phyloP scores from a whole-genome alignment of 2,329 filamentous ascomycete genomes.

The Aspergillus nomiae region DNA sequence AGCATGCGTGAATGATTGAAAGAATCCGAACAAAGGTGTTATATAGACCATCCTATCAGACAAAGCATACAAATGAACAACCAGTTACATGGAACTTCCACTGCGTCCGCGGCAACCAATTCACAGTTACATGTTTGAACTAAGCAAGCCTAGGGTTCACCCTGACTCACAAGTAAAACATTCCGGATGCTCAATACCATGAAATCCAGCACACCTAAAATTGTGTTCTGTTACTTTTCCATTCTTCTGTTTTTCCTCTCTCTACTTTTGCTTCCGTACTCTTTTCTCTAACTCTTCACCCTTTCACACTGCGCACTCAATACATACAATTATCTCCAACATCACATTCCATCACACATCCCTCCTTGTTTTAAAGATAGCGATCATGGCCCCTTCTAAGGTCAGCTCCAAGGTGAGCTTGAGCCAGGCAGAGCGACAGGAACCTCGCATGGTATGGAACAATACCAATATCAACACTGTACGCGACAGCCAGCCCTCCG shows the following conservation, averaged over 20 bases:
- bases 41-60: not conserved
- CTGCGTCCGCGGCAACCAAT: not conserved
- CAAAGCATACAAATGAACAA: not conserved
- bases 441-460: not conserved
- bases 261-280: not conserved
- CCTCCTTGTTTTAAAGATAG: too few relatives aligned
- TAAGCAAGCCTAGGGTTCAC: not conserved
- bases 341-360: not conserved
- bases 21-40: not conserved
- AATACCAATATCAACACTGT: not conserved
- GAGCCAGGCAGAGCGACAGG: not conserved
- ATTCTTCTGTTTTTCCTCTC: not conserved
- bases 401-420: not conserved
- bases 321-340: accelerated
- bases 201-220: not conserved
- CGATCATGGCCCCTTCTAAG: not conserved
- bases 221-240: not conserved
- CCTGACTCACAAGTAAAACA: not conserved
- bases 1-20: not conserved
- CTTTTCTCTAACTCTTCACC: not conserved
- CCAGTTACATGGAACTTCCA: not conserved
- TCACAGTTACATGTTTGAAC: not conserved
- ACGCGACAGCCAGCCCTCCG: not conserved
- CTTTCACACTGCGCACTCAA: not conserved
- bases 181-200: not conserved